phyloP scores from a whole-genome alignment of 306 rosid species.

The Cicer arietinum region DNA sequence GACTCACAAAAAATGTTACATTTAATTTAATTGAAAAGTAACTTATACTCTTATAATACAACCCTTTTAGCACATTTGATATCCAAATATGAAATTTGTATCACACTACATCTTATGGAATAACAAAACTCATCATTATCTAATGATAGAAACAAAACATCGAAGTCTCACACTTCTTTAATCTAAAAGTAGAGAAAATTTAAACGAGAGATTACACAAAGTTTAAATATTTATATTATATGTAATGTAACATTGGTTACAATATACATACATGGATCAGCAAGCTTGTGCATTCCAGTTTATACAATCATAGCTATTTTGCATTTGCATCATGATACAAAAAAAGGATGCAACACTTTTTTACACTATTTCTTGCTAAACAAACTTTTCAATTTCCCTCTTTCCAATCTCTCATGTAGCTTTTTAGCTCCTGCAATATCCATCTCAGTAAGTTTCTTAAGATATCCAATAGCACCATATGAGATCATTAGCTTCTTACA shows the following conservation, averaged over 20 bases:
- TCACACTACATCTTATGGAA: too few species aligned
- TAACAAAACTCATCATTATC: too few species aligned
- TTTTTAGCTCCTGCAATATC: slow-evolving; percentile 85
- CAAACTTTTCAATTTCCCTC: slow-evolving; percentile 75
- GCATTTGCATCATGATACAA: slow-evolving; percentile 49
- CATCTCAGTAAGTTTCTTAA: slow-evolving; percentile 93
- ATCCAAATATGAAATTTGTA: too few species aligned
- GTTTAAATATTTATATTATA: slow-evolving; percentile 33
- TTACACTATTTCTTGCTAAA: slow-evolving; percentile 66
- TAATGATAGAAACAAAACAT: too few species aligned
- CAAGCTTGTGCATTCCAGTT: slow-evolving; percentile 50
- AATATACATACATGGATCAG: slow-evolving; percentile 43
- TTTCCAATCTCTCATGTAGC: slow-evolving; percentile 78
- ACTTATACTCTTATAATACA: too few species aligned
- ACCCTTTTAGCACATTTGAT: too few species aligned
- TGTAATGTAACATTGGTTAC: slow-evolving; percentile 24
- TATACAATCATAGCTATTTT: slow-evolving; percentile 42
- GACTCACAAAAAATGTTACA: too few species aligned
- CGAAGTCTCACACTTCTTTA: too few species aligned
- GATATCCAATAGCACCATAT: slow-evolving; percentile 92
- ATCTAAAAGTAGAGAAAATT: not conserved
- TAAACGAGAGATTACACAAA: not conserved
- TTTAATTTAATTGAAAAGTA: too few species aligned
- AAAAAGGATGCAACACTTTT: slow-evolving; percentile 24
- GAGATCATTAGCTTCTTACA: slow-evolving; percentile 92